Percentiles rank a stretch among this genome's conserved stretches.
Conservation (phyloP, 441 rosid genomes). For the Euphorbia corollata region DNA sequence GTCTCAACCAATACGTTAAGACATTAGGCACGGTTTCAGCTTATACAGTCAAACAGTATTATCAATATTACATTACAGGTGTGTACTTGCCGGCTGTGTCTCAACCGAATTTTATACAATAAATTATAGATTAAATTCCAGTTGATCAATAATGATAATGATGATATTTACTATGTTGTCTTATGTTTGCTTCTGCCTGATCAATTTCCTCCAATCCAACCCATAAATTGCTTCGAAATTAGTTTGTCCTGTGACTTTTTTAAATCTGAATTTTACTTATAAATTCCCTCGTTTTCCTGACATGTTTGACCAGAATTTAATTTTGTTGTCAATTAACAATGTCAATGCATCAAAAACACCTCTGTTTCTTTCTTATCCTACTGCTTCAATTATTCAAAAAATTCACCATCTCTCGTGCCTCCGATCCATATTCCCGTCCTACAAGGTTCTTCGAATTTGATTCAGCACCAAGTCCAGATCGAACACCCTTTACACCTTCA, state of each 20-base stretch:
- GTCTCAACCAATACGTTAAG: no score
- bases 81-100: not conserved
- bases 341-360: not conserved
- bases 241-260: not conserved
- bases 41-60: no score
- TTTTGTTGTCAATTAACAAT: slow-evolving; percentile 3
- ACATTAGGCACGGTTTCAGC: no score
- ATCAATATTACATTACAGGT: no score
- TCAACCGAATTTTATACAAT: not conserved
- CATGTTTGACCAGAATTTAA: not conserved
- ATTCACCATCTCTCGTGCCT: not conserved
- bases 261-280: not conserved
- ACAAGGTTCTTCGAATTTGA: not conserved
- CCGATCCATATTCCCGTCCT: not conserved
- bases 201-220: not conserved
- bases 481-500: not conserved
- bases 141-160: not conserved
- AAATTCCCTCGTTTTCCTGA: not conserved
- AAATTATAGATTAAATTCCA: not conserved
- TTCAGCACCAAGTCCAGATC: not conserved
- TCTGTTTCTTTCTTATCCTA: slow-evolving; percentile 8
- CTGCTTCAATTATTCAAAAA: not conserved
- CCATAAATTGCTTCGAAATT: not conserved
- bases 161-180: slow-evolving; percentile 11
- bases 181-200: not conserved